Percentiles rank a stretch among this genome's conserved stretches.
These are phyloP conservation scores for Cercophora sp. DNA, from an alignment of 495 filamentous ascomycete species.

Conservation along the genomic window DNA sequence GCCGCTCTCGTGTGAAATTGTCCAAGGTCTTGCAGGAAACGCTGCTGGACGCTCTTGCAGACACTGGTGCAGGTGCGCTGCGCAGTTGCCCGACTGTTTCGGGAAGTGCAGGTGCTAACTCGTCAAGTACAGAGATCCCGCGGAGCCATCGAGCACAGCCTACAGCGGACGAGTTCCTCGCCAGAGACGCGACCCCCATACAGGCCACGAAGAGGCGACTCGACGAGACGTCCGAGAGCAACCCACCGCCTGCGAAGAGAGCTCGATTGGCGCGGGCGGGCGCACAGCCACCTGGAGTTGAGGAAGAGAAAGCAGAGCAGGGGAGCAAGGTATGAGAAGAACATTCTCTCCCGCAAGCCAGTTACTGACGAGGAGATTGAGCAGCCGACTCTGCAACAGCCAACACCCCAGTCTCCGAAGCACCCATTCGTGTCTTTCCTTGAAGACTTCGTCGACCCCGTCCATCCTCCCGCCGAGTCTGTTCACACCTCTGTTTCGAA, in stretches of 20 bases:
- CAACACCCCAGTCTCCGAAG: slow-evolving; percentile 23
- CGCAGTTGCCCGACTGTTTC: slow-evolving; percentile 1
- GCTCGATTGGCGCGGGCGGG: slow-evolving; percentile 20
- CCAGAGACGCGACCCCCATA: slow-evolving; percentile 14
- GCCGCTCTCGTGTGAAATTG: no score
- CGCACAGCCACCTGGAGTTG: slow-evolving; percentile 17
- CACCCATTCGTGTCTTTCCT: slow-evolving; percentile 28
- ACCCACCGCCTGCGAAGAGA: slow-evolving; percentile 22
- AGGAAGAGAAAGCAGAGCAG: slow-evolving; percentile 21
- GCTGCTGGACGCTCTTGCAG: slow-evolving; percentile 19
- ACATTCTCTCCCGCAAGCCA: background rate
- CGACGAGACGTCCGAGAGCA: slow-evolving; percentile 17
- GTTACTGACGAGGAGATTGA: background rate
- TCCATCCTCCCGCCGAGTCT: slow-evolving; percentile 16
- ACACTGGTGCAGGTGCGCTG: slow-evolving; percentile 13
- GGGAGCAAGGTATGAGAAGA: slow-evolving; percentile 19
- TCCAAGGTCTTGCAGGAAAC: no score
- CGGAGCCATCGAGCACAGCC: slow-evolving; percentile 16
- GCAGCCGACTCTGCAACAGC: slow-evolving; percentile 14
- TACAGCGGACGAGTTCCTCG: slow-evolving; percentile 10
- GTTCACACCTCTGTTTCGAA: slow-evolving; percentile 25
- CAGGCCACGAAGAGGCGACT: slow-evolving; percentile 16
- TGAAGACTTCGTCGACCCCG: slow-evolving; percentile 25
- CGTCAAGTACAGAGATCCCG: slow-evolving; percentile 20
- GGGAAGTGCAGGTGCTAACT: slow-evolving; percentile 12